Conservation (phyloP, 805 yeast genomes). For the Kluyveromyces wickerhamii region DNA sequence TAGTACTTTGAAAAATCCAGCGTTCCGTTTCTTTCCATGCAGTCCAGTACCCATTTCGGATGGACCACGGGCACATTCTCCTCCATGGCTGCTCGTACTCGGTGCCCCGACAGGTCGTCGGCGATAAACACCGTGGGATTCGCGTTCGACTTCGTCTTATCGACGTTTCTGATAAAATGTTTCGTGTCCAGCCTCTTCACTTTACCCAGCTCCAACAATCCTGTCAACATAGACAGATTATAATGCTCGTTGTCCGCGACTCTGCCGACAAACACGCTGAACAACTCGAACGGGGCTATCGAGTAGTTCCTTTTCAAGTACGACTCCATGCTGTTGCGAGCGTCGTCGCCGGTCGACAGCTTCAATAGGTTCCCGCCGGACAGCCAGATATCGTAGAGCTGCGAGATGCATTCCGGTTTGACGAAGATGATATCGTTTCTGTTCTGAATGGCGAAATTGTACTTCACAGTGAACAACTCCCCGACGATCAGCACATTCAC, state of each 20-base stretch:
- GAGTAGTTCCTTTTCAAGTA: slow-evolving; percentile 6
- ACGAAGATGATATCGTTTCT: slow-evolving; percentile 24
- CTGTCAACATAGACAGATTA: slow-evolving; percentile 4
- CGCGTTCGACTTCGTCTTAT: slow-evolving; percentile 12
- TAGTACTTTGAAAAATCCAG: slow-evolving; percentile 32
- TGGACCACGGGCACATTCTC: slow-evolving; percentile 36
- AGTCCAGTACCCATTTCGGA: slow-evolving; percentile 38
- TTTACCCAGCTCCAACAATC: slow-evolving; percentile 5
- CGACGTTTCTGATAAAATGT: slow-evolving; percentile 9
- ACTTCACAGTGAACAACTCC: slow-evolving; percentile 27
- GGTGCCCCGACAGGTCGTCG: slow-evolving; percentile 21
- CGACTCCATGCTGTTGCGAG: slow-evolving; percentile 6
- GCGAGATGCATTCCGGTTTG: slow-evolving; percentile 12
- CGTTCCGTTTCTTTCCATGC: slow-evolving; percentile 34
- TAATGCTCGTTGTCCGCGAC: slow-evolving; percentile 8
- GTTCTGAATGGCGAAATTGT: slow-evolving; percentile 21
- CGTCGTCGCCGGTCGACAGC: too few species aligned
- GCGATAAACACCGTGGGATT: slow-evolving; percentile 20
- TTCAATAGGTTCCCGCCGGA: slow-evolving; percentile 18
- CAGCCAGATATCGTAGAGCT: slow-evolving; percentile 26
- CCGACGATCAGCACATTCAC: slow-evolving; percentile 56
- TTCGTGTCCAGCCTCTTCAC: slow-evolving; percentile 8
- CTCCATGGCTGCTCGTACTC: slow-evolving; percentile 32
- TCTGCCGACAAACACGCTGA: slow-evolving; percentile 26
- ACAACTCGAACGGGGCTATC: slow-evolving; percentile 17